These are phyloP conservation scores for Aspergillus bertholletiae DNA, from an alignment of 495 filamentous ascomycete genomes.

Conservation along the genomic window DNA sequence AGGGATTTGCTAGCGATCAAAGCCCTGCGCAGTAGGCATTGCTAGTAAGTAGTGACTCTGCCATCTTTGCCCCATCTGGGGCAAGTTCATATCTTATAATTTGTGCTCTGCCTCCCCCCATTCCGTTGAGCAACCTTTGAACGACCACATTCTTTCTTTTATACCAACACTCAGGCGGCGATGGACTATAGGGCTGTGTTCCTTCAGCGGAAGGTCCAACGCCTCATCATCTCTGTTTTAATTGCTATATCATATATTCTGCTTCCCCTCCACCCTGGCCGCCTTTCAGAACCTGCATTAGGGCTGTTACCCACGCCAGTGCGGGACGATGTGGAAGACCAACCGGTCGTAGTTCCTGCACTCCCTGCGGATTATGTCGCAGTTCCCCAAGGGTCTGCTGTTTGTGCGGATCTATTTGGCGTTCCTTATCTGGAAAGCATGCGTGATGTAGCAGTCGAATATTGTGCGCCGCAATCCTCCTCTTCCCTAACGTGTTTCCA, in stretches of 20 bases:
- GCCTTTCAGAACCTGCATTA: background rate
- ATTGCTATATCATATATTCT: background rate
- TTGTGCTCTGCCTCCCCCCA: too few relatives aligned
- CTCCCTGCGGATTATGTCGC: background rate
- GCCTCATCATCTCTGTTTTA: too few relatives aligned
- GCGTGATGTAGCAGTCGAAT: background rate
- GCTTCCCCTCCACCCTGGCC: background rate
- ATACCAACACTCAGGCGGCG: too few relatives aligned
- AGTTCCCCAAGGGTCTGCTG: background rate
- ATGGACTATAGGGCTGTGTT: too few relatives aligned
- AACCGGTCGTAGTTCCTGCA: background rate
- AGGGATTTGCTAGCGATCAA: too few relatives aligned
- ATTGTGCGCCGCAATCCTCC: background rate
- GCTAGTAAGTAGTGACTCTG: too few relatives aligned
- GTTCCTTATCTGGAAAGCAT: background rate
- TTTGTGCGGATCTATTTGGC: background rate
- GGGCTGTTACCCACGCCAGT: background rate
- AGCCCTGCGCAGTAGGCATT: too few relatives aligned
- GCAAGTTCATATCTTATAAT: too few relatives aligned
- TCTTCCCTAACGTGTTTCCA: constrained; percentile 24
- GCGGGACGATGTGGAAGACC: background rate
- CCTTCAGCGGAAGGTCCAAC: too few relatives aligned
- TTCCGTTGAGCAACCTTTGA: too few relatives aligned
- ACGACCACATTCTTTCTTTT: too few relatives aligned
- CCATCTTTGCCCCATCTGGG: too few relatives aligned